Evolutionary conservation across 2,329 filamentous ascomycete genomes (phyloP).

Genomic region (Hypoxylon sp.): DNA sequence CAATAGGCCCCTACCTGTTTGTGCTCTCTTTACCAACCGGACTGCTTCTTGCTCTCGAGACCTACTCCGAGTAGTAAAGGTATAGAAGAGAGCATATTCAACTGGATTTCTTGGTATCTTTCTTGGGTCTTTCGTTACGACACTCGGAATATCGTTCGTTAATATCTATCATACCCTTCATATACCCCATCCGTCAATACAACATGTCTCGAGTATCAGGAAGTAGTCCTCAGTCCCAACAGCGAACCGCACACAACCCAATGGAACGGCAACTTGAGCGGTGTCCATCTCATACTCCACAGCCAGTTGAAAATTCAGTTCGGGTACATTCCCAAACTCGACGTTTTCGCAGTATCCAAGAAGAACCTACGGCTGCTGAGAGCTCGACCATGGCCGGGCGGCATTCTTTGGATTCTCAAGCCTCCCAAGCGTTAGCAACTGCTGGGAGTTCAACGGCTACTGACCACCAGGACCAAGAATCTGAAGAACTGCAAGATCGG

Average conservation of each 20-base stretch:
- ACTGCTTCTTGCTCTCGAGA: constrained; percentile 6
- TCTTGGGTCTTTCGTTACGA: constrained; percentile 32
- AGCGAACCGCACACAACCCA: not conserved
- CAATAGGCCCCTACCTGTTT: constrained; percentile 48
- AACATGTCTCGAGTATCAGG: constrained; percentile 2
- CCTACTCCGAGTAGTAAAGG: constrained; percentile 4
- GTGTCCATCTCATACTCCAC: not conserved
- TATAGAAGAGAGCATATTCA: constrained; percentile 26
- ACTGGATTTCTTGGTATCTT: constrained; percentile 28
- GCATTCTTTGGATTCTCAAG: not conserved
- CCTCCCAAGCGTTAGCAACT: not conserved
- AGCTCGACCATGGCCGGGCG: not conserved
- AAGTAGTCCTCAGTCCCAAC: not conserved
- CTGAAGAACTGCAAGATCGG: not conserved
- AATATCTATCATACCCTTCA: constrained; percentile 27
- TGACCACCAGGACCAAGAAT: not conserved
- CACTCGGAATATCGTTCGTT: constrained; percentile 35
- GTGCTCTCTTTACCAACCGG: constrained; percentile 46
- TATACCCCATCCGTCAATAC: constrained; percentile 17
- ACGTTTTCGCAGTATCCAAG: not conserved
- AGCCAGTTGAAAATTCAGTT: not conserved
- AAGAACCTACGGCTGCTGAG: not conserved
- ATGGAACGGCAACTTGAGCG: constrained; percentile 2
- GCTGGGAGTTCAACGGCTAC: not conserved
- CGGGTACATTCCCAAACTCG: not conserved